A percentile compares a stretch with the other conserved stretches of the same genome.
phyloP scores from a whole-genome alignment of 768 basidiomycete genomes.

The Tylopilus intermedius region DNA sequence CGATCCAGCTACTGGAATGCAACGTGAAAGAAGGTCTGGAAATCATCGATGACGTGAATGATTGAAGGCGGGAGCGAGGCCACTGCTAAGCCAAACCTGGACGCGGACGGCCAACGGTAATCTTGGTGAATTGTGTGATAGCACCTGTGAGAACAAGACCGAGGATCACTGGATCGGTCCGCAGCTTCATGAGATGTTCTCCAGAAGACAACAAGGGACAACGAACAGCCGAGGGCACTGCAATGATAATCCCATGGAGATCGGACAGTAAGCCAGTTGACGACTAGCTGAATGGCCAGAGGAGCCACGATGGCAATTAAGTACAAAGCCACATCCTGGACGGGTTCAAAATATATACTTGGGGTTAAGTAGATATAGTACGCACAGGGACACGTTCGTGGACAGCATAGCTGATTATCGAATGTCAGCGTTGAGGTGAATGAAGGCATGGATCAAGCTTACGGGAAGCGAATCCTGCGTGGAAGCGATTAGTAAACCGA shows the following conservation, averaged over 20 bases:
- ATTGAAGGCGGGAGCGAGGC: not conserved
- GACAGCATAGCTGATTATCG: constrained; percentile 49
- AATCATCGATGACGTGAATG: not conserved
- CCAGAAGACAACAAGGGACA: constrained; percentile 26
- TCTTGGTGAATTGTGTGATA: constrained; percentile 80
- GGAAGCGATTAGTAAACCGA: constrained; percentile 15
- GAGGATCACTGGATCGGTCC: constrained; percentile 51
- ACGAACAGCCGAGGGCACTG: constrained; percentile 44
- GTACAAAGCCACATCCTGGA: constrained; percentile 45
- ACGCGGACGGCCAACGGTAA: constrained; percentile 85
- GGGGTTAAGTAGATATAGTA: constrained; percentile 2
- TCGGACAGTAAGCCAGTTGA: constrained; percentile 70
- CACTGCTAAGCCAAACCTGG: constrained; percentile 48
- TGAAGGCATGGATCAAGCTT: constrained; percentile 2
- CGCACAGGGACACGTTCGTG: constrained; percentile 77
- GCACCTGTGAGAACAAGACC: constrained; percentile 72
- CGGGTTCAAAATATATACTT: not conserved
- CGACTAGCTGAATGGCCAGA: constrained; percentile 57
- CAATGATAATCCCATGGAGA: constrained; percentile 89
- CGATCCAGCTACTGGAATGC: constrained; percentile 62
- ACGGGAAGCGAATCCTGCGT: constrained; percentile 24
- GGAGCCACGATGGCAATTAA: constrained; percentile 62
- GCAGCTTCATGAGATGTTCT: not conserved
- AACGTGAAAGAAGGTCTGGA: constrained; percentile 37
- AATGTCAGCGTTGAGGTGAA: constrained; percentile 5